A percentile compares a stretch with the other conserved stretches of the same genome.
Evolutionary conservation across 306 rosid species (phyloP).

Genomic region (Cotoneaster glaucophyllus): DNA sequence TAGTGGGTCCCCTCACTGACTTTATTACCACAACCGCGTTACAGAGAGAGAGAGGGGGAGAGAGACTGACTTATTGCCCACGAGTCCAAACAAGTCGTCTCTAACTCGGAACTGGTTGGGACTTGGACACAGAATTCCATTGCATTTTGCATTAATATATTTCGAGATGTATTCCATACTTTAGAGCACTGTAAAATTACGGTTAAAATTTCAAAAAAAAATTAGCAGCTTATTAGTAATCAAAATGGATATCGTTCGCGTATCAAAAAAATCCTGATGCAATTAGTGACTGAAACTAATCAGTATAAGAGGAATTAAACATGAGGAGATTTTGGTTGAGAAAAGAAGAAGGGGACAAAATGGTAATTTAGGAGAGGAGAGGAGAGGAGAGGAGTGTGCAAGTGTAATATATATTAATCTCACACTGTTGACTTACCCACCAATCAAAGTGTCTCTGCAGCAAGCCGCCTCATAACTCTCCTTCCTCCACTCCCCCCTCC

Average conservation of each 20-base stretch:
- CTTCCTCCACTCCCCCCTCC: neutral
- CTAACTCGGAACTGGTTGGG: neutral
- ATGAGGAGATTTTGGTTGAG: no score
- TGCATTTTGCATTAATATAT: neutral
- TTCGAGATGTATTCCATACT: no score
- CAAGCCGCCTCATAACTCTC: slow-evolving; percentile 71
- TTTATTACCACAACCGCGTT: slow-evolving; percentile 33
- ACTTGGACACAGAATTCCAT: neutral
- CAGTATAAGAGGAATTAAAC: no score
- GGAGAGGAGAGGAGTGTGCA: neutral
- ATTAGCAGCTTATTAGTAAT: no score
- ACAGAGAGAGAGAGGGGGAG: neutral
- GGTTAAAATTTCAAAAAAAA: no score
- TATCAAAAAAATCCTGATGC: no score
- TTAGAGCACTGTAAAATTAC: no score
- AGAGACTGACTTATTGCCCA: no score
- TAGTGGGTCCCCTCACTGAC: slow-evolving; percentile 40
- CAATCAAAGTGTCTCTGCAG: slow-evolving; percentile 41
- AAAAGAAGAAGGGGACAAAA: slow-evolving; percentile 3
- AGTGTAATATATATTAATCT: neutral
- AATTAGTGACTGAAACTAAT: no score
- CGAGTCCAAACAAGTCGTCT: neutral
- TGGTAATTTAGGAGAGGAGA: slow-evolving; percentile 7
- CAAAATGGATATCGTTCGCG: no score
- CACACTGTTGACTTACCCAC: neutral